Percentiles rank a stretch among this genome's conserved stretches.
phyloP scores from a whole-genome alignment of 345 rosid genomes.

The Euphorbia lathyris region DNA sequence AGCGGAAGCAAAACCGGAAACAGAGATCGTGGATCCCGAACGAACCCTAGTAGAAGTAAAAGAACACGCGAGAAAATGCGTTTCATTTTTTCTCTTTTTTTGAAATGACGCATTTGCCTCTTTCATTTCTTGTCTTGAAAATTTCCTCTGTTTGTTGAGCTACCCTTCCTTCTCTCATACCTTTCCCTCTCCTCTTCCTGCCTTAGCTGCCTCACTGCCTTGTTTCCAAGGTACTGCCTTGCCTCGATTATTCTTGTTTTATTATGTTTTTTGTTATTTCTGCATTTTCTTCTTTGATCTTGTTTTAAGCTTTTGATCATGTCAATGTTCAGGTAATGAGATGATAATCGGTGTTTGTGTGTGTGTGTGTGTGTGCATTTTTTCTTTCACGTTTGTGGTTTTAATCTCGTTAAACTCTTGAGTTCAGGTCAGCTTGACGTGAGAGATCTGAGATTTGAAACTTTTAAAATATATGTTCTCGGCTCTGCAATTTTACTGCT shows the following conservation, averaged over 20 bases:
- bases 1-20: neutral
- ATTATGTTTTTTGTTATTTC: neutral
- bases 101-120: slow-evolving; percentile 13
- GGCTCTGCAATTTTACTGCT: neutral
- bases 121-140: neutral
- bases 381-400: neutral
- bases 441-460: slow-evolving; percentile 16
- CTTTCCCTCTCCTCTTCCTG: neutral
- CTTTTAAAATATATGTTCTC: neutral
- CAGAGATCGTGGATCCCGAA: neutral
- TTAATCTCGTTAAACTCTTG: neutral
- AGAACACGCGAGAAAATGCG: neutral
- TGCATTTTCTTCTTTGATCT: slow-evolving; percentile 1
- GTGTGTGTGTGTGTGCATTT: too few relatives aligned
- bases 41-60: neutral
- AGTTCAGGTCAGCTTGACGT: neutral
- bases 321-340: slow-evolving; percentile 4
- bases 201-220: neutral
- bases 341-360: neutral
- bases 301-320: neutral
- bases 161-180: neutral
- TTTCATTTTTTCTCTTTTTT: neutral
- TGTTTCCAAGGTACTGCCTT: neutral
- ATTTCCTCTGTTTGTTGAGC: slow-evolving; percentile 13
- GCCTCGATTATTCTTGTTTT: too few relatives aligned